Base-by-base conservation (phyloP, 164 flowering plant species). In the Macadamia tetraphylla region DNA sequence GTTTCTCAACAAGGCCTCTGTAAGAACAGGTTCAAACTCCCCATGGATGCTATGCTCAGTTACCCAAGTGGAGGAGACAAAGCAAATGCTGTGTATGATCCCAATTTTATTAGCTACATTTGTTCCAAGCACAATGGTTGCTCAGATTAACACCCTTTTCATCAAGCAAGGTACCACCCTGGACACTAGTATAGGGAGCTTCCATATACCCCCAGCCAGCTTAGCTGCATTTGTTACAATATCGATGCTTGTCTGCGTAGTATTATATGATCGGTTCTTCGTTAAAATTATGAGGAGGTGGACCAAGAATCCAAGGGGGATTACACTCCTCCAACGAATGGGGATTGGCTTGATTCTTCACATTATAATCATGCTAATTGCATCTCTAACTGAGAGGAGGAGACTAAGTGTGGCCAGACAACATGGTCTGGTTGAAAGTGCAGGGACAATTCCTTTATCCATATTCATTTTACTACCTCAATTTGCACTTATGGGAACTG, bases 121-220 rank as follows among this genome's bases (percentile, higher is more conserved):
- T 35, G 70, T 88, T 18, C 90, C 90, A 6, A 84, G 90, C 76
- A 74, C 79, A 3, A 83, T 84, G 88, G 9, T 80, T 0, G 88
- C 89, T 42, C 90, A 88, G 68, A 53, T 81, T 58, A 74, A 75
- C 52, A 88, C 92, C 57, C 84, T 88, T 1, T 88, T 86, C 30
- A 69, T 88, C 11, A 88, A 86, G 79, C 92, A 88, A 76, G 92
- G 92, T 17, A 81, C 85, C 5, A 86, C 87, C 8, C 82, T 88
- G 1, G 68, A 83, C 14, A 65, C 88, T 40, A 3, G 46, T 46
- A 66, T 88, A 0, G 85, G 86, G 31, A 73, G 56, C 69, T 84
- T 86, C 81, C 18, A 74, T 3, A 79, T 86, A 17, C 90, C 88
- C 9, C 86, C 93, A 2, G 93, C 93, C 6, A 83, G 88, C 67